A percentile compares a stretch with the other conserved stretches of the same genome.
phyloP scores from a whole-genome alignment of 1,284 basidiomycete genomes.

The Ganoderma meredithae region DNA sequence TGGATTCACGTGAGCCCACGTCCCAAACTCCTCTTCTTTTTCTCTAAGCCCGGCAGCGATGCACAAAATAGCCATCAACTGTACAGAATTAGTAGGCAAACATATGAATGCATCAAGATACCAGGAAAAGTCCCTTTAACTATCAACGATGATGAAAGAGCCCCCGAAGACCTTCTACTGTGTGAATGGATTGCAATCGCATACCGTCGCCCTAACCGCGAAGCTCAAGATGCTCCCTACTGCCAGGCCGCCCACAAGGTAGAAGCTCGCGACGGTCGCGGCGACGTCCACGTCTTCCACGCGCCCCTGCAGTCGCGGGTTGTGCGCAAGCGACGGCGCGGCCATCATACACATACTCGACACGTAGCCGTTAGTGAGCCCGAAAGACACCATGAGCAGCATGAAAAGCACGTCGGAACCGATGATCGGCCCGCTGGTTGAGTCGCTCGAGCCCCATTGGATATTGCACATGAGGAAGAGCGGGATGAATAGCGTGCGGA shows the following conservation, averaged over 20 bases:
- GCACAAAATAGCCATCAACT: not conserved
- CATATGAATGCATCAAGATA: constrained; percentile 7
- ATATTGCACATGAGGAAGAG: constrained; percentile 88
- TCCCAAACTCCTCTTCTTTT: not conserved
- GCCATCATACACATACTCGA: constrained; percentile 76
- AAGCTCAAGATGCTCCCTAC: constrained; percentile 83
- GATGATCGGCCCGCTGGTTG: constrained; percentile 56
- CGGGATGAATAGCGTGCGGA: constrained; percentile 83
- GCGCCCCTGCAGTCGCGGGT: constrained; percentile 66
- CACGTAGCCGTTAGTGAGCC: constrained; percentile 81
- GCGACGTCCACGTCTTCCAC: constrained; percentile 84
- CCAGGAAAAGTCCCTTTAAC: not conserved
- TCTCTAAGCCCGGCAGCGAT: not conserved
- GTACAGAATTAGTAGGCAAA: not conserved
- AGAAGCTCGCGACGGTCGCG: constrained; percentile 83
- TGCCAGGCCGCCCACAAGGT: constrained; percentile 77
- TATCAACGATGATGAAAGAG: not conserved
- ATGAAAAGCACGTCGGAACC: constrained; percentile 81
- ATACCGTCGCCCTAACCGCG: constrained; percentile 71
- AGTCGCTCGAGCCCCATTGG: constrained; percentile 50
- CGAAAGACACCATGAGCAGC: constrained; percentile 74
- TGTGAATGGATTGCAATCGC: constrained; percentile 75
- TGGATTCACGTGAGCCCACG: not conserved
- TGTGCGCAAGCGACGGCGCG: constrained; percentile 76
- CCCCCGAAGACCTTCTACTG: constrained; percentile 19